These are phyloP conservation scores for Myrica gale DNA, from an alignment of 306 rosid species.

Conservation along the genomic window DNA sequence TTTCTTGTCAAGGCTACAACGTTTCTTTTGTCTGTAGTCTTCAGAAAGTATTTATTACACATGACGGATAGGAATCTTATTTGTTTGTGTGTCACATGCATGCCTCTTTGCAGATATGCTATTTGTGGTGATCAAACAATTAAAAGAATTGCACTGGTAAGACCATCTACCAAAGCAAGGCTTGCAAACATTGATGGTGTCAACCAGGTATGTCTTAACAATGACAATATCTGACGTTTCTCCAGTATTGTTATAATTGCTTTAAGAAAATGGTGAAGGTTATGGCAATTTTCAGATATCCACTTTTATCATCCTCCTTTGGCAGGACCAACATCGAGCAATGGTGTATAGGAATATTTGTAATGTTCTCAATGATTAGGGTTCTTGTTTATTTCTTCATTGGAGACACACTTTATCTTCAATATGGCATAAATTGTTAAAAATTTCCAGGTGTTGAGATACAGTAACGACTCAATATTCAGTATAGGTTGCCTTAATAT, in stretches of 20 bases:
- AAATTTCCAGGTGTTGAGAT: neutral
- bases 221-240: conserved; percentile 6
- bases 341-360: neutral
- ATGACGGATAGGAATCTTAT: neutral
- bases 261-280: neutral
- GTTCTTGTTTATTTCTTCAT: conserved; percentile 1
- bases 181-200: conserved; percentile 86
- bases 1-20: conserved; percentile 13
- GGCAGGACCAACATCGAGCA: neutral
- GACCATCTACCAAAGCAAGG: conserved; percentile 90
- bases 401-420: neutral
- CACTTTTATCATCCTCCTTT: neutral
- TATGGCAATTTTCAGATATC: neutral
- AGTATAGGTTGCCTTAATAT: neutral
- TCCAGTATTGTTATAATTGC: neutral
- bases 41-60: conserved; percentile 4
- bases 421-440: neutral
- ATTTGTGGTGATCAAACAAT: conserved; percentile 87
- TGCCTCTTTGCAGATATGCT: conserved; percentile 60
- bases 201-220: conserved; percentile 64
- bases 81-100: neutral
- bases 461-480: neutral
- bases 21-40: conserved; percentile 19
- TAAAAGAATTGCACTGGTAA: conserved; percentile 61
- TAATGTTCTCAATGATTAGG: neutral